Evolutionary conservation across 2,329 filamentous ascomycete genomes (phyloP).

Genomic region (Rhynchosporium secalis): DNA sequence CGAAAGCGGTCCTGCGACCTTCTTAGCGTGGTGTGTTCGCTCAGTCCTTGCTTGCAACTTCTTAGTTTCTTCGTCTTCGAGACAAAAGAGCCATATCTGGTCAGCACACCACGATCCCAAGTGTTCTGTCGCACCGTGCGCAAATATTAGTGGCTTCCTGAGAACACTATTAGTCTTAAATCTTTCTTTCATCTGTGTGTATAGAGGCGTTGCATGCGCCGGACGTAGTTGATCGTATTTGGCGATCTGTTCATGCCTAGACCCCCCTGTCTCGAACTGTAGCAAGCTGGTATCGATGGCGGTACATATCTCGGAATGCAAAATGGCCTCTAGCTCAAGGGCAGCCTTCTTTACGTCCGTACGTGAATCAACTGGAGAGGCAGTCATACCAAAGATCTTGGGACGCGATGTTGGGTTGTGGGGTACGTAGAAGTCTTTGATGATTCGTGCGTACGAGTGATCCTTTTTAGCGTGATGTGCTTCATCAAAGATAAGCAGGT

Average conservation of each 20-base stretch:
- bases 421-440: slow-evolving; percentile 77
- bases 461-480: slow-evolving; percentile 95
- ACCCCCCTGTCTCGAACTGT: slow-evolving; percentile 55
- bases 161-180: slow-evolving; percentile 48
- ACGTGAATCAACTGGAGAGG: slow-evolving; percentile 86
- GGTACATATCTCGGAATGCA: slow-evolving; percentile 84
- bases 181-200: slow-evolving; percentile 53
- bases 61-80: slow-evolving; percentile 61
- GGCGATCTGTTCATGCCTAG: slow-evolving; percentile 57
- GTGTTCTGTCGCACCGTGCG: slow-evolving; percentile 59
- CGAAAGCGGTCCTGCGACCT: slow-evolving; percentile 36
- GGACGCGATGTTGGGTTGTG: slow-evolving; percentile 54
- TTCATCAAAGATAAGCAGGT: slow-evolving; percentile 91
- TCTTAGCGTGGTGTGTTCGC: slow-evolving; percentile 41
- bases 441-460: slow-evolving; percentile 85
- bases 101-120: slow-evolving; percentile 87
- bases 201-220: slow-evolving; percentile 65
- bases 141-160: slow-evolving; percentile 48
- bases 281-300: slow-evolving; percentile 61
- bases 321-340: slow-evolving; percentile 69
- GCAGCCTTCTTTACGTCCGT: slow-evolving; percentile 71
- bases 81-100: slow-evolving; percentile 70
- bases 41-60: slow-evolving; percentile 61
- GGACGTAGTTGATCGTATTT: slow-evolving; percentile 52
- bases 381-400: slow-evolving; percentile 92